These are phyloP conservation scores for Prosopis cineraria DNA, from an alignment of 306 rosid species.

Conservation along the genomic window DNA sequence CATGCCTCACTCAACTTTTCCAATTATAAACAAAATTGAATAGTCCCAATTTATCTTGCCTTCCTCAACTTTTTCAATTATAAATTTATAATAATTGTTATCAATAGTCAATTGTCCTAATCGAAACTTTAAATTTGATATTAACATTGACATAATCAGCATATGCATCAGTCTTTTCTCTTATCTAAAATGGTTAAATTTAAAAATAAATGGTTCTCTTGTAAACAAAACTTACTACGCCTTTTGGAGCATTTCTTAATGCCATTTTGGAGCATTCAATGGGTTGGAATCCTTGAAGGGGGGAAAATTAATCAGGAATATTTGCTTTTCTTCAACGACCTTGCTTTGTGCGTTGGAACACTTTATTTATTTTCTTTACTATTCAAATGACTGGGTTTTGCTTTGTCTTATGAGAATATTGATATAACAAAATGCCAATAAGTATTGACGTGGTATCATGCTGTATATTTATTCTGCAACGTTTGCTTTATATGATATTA, in stretches of 20 bases:
- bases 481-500: not conserved
- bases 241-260: not conserved
- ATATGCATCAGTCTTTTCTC: no score
- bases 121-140: no score
- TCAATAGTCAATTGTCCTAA: no score
- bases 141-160: no score
- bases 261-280: not conserved
- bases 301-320: not conserved
- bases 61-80: no score
- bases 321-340: conserved; percentile 9
- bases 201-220: no score
- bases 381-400: not conserved
- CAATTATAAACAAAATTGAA: no score
- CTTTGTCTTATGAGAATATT: not conserved
- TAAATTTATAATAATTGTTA: no score
- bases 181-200: no score
- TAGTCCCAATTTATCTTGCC: no score
- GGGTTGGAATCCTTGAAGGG: no score
- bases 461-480: not conserved
- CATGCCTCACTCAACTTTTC: not conserved
- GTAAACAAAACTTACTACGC: not conserved
- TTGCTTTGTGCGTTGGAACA: not conserved
- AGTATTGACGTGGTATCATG: not conserved
- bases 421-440: not conserved
- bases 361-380: not conserved